These are phyloP conservation scores for Naematelia encephala DNA, from an alignment of 768 basidiomycete genomes.

Conservation along the genomic window DNA sequence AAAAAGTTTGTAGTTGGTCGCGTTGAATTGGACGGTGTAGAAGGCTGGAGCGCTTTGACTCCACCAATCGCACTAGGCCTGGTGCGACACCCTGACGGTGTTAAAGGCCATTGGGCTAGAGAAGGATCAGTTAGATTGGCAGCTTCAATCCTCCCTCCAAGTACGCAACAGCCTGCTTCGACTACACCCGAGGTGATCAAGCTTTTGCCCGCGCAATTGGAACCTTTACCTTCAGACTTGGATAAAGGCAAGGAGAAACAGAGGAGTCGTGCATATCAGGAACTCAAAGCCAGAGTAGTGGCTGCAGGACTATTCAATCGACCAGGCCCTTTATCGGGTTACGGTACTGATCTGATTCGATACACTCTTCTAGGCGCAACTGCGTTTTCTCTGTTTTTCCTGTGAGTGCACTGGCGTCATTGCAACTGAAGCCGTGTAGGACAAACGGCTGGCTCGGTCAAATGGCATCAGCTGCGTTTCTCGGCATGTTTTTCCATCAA, in stretches of 20 bases:
- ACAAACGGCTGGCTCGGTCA: slow-evolving; percentile 37
- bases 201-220: slow-evolving; percentile 33
- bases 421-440: slow-evolving; percentile 9
- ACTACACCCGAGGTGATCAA: slow-evolving; percentile 13
- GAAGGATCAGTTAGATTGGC: slow-evolving; percentile 40
- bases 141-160: not conserved
- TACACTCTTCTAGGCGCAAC: slow-evolving; percentile 62
- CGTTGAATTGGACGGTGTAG: slow-evolving; percentile 54
- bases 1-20: slow-evolving; percentile 66
- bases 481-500: slow-evolving; percentile 94
- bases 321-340: slow-evolving; percentile 71
- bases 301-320: slow-evolving; percentile 75
- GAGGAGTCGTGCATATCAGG: slow-evolving; percentile 64
- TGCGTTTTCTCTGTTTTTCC: slow-evolving; percentile 35
- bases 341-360: slow-evolving; percentile 81
- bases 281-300: slow-evolving; percentile 68
- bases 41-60: slow-evolving; percentile 58
- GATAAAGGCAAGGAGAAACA: slow-evolving; percentile 28
- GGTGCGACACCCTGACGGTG: slow-evolving; percentile 33
- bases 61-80: slow-evolving; percentile 82
- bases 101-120: slow-evolving; percentile 41
- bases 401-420: slow-evolving; percentile 18
- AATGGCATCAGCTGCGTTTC: slow-evolving; percentile 64
- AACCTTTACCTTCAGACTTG: slow-evolving; percentile 37
- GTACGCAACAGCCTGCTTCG: slow-evolving; percentile 1